These are phyloP conservation scores for Trichoderma virens DNA, from an alignment of 495 filamentous ascomycete genomes.

Conservation along the genomic window DNA sequence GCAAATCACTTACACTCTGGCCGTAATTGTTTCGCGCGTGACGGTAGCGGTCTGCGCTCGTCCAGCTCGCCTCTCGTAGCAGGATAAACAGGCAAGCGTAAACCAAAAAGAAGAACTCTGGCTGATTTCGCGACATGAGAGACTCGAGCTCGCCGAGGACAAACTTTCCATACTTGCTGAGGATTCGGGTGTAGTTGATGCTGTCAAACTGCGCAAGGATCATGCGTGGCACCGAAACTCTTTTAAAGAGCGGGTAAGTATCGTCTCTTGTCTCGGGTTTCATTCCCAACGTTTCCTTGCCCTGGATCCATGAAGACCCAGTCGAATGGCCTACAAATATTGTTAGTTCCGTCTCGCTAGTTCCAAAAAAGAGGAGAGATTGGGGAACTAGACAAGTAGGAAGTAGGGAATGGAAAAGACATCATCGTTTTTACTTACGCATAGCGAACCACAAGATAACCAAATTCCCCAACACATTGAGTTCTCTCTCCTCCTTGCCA, in stretches of 20 bases:
- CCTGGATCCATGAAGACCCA: constrained; percentile 30
- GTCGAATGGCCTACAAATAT: constrained; percentile 21
- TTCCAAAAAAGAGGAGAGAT: too few relatives aligned
- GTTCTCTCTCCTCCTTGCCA: not conserved
- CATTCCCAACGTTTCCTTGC: constrained; percentile 28
- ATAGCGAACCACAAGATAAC: constrained; percentile 36
- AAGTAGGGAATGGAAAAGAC: too few relatives aligned
- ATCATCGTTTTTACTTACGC: constrained; percentile 29
- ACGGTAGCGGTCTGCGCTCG: constrained; percentile 22
- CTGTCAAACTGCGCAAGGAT: constrained; percentile 42
- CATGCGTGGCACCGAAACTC: constrained; percentile 33
- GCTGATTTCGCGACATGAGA: constrained; percentile 24
- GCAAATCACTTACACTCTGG: constrained; percentile 13
- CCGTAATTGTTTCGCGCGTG: constrained; percentile 21
- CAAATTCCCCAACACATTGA: constrained; percentile 20
- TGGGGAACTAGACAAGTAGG: too few relatives aligned
- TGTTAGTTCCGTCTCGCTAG: too few relatives aligned
- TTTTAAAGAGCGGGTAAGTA: constrained; percentile 19
- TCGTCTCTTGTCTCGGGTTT: constrained; percentile 13
- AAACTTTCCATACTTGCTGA: constrained; percentile 21
- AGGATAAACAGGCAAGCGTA: constrained; percentile 36
- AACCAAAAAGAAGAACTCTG: constrained; percentile 29
- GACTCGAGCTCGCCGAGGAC: constrained; percentile 26
- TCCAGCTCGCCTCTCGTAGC: constrained; percentile 23
- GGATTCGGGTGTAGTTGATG: constrained; percentile 25